Base-by-base conservation (phyloP, 768 basidiomycete species). In the Boletus vinaceobasis region DNA sequence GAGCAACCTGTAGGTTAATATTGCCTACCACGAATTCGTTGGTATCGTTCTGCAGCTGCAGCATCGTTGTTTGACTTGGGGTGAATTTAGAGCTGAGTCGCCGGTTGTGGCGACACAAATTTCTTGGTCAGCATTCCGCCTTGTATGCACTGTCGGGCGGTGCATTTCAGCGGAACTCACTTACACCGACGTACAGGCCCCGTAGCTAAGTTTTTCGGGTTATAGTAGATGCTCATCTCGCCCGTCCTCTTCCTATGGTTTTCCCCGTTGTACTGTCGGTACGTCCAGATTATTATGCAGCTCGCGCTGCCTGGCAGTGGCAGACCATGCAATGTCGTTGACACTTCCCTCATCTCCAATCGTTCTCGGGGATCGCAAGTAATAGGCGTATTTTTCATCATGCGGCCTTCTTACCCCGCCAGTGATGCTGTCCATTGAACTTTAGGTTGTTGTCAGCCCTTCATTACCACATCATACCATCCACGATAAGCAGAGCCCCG, bases 11-110 rank as follows among this genome's bases (percentile, higher is more conserved):
- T 19, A 42, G 2, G 15, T 1, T 36, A 6, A n/a, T 17, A 17
- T 26, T 38, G 15, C 65, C 26, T 55, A 68, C 66, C 61, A 68
- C 64, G 13, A 68, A 63, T 54, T 68, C 66, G 32, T 59, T 53
- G 9, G 43, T 23, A 32, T 54, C 53, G 40, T 51, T 37, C 23
- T 48, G 56, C 56, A 58, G 2, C 13, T 48, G 56, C 54, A 64
- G 14, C 29, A 44, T 44, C 10, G 13, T 40, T 21, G 11, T 19
- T 39, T 19, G 37, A 38, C 19, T 23, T n/a, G 7, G n/a, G 37
- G 17, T 37, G 23, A 23, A 23, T 23, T 23, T 23, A 23, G 23
- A 23, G 23, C 23, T 4, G 23, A 23, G 23, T 23, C 23, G n/a
- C n/a, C n/a, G n/a, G n/a, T n/a, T n/a, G n/a, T n/a, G 2, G 23